phyloP scores from a whole-genome alignment of 345 rosid genomes.

The Fremontodendron californicum region DNA sequence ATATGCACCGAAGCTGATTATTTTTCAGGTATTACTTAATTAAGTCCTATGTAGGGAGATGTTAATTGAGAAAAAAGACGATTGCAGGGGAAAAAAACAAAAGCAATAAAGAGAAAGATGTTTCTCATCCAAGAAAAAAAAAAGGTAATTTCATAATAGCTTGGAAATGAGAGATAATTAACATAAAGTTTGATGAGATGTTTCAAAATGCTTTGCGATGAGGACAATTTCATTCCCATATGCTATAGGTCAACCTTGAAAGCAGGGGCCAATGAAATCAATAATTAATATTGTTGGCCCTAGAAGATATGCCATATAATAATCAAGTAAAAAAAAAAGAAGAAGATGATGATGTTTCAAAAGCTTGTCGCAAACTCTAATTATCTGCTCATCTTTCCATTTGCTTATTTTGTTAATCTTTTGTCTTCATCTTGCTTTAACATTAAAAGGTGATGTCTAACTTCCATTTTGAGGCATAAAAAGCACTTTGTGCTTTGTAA shows the following conservation, averaged over 20 bases:
- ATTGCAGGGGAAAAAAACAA: too few species aligned
- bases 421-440: constrained; percentile 10
- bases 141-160: too few species aligned
- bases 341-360: too few species aligned
- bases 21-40: too few species aligned
- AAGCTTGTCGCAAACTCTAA: background rate
- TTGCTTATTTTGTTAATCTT: constrained; percentile 26
- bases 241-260: background rate
- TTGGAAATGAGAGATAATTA: background rate
- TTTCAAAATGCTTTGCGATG: background rate
- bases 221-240: background rate
- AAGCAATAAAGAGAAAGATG: background rate
- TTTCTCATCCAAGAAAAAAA: background rate
- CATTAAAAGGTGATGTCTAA: constrained; percentile 2
- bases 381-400: constrained; percentile 11
- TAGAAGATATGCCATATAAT: background rate
- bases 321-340: background rate
- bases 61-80: too few species aligned
- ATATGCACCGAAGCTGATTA: too few species aligned
- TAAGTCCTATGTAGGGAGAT: too few species aligned
- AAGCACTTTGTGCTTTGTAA: background rate
- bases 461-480: background rate
- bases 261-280: background rate
- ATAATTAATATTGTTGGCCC: background rate
- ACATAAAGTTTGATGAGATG: background rate